Evolutionary conservation across 371 early-diverging fungal species (phyloP), one percentile per base, ranked within the genome.

Genomic region (Apophysomyces trapeziformis): DNA sequence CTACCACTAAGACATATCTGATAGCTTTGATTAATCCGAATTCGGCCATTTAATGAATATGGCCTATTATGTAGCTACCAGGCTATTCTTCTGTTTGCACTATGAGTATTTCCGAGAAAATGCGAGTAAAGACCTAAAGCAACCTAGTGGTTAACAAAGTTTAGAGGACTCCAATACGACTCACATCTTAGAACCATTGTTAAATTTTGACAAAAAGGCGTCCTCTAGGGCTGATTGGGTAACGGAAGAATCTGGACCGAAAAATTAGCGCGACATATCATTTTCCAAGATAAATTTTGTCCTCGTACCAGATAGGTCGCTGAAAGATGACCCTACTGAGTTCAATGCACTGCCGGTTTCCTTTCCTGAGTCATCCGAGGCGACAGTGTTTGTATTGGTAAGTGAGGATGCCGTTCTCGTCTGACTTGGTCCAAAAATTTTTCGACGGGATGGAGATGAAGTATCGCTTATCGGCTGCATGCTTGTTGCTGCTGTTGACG

Each of bases 171-270:
- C 1, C 16, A 7, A 7, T 9, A 21, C 18, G 18, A 8, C 69
- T 69, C 81, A 87, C 87, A 79, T 80, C 68, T 83, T 87, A 0
- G 87, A 85, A 16, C 78, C 74, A 57, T 80, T 71, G 64, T 84
- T 85, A 57, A 82, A 82, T 26, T 84, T 85, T 11, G 86, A 85
- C 38, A 87, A 46, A 44, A 84, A 82, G 0, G 86, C 87, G 59
- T 87, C 87, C 47, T 87, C 87, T 69, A 87, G 66, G 5, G 87
- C 87, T 1, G 87, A 87, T 60, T 82, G 85, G 1, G 87, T 87
- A 8, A 87, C 75, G 11, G 87, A 87, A 7, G 87, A 79, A 58
- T 87, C 86, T 76, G 67, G 37, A 41, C 14, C 41, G 54, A 65
- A 13, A 5, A 38, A 32, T 18, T 39, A 32, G 44, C 8, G 26